These are phyloP conservation scores for Penicillium sp. DNA, from an alignment of 2,329 filamentous ascomycete genomes.

Conservation along the genomic window DNA sequence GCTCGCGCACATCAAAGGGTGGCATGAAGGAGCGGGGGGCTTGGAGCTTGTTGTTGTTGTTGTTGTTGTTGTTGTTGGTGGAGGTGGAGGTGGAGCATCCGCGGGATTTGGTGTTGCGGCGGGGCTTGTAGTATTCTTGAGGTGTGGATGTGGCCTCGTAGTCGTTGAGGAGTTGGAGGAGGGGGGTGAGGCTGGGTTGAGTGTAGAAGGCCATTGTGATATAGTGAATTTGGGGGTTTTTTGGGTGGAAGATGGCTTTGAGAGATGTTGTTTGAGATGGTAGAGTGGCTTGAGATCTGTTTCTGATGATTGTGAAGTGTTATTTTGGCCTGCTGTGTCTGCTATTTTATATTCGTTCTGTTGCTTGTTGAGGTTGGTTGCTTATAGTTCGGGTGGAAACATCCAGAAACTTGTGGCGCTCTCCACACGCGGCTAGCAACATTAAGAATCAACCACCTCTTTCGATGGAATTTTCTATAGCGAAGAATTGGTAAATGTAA, in stretches of 20 bases:
- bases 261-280: slow-evolving; percentile 8
- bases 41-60: no score
- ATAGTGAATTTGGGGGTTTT: slow-evolving; percentile 19
- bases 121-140: slow-evolving; percentile 22
- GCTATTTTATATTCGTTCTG: slow-evolving; percentile 2
- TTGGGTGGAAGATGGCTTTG: not conserved
- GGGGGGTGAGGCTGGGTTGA: slow-evolving; percentile 38
- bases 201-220: slow-evolving; percentile 44
- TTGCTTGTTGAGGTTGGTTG: not conserved
- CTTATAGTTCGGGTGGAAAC: slow-evolving; percentile 15
- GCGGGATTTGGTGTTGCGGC: slow-evolving; percentile 10
- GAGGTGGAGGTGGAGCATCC: no score
- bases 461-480: not conserved
- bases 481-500: not conserved
- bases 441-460: slow-evolving; percentile 4
- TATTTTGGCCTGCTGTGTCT: not conserved
- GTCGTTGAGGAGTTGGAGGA: slow-evolving; percentile 45
- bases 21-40: slow-evolving; percentile 35
- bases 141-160: slow-evolving; percentile 35
- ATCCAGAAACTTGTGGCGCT: slow-evolving; percentile 17
- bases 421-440: slow-evolving; percentile 16
- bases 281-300: not conserved
- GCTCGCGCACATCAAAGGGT: slow-evolving; percentile 46
- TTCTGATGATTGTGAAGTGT: slow-evolving; percentile 2
- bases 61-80: no score